These are phyloP conservation scores for Globisporangium okanoganense DNA, from an alignment of 352 stramenopile species.

Conservation along the genomic window DNA sequence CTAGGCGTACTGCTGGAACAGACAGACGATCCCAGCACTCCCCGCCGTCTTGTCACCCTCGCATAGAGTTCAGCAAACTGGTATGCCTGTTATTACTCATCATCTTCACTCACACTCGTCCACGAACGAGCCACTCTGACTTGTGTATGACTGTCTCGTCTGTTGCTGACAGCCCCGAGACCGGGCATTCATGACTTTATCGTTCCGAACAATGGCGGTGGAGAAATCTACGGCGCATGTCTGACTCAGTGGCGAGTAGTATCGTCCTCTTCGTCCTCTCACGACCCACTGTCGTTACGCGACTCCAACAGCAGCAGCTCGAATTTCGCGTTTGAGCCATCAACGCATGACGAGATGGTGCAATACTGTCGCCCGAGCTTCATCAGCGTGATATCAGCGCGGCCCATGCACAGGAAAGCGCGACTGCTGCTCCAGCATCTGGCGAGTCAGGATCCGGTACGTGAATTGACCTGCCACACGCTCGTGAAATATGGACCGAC, in stretches of 20 bases:
- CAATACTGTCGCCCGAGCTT: constrained; percentile 11
- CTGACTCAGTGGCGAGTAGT: constrained; percentile 20
- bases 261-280: neutral
- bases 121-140: neutral
- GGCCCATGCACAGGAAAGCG: constrained; percentile 21
- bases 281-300: neutral
- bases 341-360: neutral
- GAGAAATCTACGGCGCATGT: constrained; percentile 29
- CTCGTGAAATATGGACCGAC: neutral
- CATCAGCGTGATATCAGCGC: constrained; percentile 17
- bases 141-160: neutral
- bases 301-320: neutral
- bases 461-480: neutral
- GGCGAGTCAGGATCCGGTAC: constrained; percentile 9
- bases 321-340: constrained; percentile 8
- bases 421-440: constrained; percentile 28
- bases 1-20: constrained; percentile 50
- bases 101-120: neutral
- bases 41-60: constrained; percentile 22
- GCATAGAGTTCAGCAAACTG: constrained; percentile 13
- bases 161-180: constrained; percentile 17
- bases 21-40: constrained; percentile 9
- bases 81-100: neutral
- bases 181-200: constrained; percentile 45
- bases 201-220: constrained; percentile 11